phyloP scores from a whole-genome alignment of 2,329 filamentous ascomycete genomes.

The Pyrenophora seminiperda region DNA sequence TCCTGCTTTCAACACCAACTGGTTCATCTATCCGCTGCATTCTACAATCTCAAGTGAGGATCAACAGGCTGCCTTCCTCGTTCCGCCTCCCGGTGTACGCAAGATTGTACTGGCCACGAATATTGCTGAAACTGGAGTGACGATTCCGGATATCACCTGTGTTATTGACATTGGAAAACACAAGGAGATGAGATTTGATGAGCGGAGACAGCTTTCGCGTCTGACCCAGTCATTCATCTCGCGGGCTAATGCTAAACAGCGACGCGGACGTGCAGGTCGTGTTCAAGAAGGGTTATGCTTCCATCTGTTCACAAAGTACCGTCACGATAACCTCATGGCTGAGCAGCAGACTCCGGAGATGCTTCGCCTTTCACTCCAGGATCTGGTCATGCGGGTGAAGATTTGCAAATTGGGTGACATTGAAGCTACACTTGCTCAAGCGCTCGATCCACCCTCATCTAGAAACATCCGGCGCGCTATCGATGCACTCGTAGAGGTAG shows the following conservation, averaged over 20 bases:
- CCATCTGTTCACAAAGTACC: conserved; percentile 88
- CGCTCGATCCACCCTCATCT: conserved; percentile 84
- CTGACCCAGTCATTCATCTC: conserved; percentile 96
- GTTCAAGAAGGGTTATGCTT: conserved; percentile 95
- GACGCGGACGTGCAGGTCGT: conserved; percentile 89
- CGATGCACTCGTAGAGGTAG: conserved; percentile 90
- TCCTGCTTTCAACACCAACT: conserved; percentile 73
- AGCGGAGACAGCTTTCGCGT: conserved; percentile 85
- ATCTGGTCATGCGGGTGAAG: conserved; percentile 93
- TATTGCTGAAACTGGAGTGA: conserved; percentile 98
- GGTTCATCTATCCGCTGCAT: conserved; percentile 88
- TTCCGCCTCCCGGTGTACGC: conserved; percentile 79
- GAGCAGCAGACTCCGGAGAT: conserved; percentile 97
- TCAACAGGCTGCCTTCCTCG: conserved; percentile 87
- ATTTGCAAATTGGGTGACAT: conserved; percentile 96
- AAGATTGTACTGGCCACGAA: conserved; percentile 98
- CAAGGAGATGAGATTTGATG: conserved; percentile 96
- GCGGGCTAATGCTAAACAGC: conserved; percentile 91
- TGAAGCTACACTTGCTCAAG: conserved; percentile 84
- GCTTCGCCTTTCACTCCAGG: conserved; percentile 89
- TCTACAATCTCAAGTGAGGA: conserved; percentile 96
- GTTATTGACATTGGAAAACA: conserved; percentile 97
- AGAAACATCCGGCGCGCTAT: conserved; percentile 94
- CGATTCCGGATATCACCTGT: conserved; percentile 95
- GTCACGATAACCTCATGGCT: conserved; percentile 81